Conservation (phyloP, 164 flowering plant species). For the Sextonia rubra region DNA sequence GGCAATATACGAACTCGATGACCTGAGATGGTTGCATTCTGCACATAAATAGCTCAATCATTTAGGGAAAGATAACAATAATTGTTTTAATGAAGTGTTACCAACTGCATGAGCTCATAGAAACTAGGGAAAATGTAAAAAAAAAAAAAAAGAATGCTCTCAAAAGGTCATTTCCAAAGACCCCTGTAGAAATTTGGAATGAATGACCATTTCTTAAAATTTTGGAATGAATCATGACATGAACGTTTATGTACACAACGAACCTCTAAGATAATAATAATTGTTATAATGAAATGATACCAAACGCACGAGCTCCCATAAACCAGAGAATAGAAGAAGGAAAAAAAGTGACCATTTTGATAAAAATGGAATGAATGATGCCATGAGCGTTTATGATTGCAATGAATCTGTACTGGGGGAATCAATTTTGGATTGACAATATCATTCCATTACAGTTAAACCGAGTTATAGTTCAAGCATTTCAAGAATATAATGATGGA, state of each 20-base stretch:
- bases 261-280: no score
- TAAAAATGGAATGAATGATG: no score
- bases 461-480: background rate
- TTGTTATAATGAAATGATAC: no score
- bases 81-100: background rate
- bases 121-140: no score
- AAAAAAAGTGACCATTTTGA: no score
- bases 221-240: no score
- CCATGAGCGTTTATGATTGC: no score
- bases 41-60: background rate
- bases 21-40: conserved; percentile 19
- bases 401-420: background rate
- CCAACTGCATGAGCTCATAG: background rate
- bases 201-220: background rate
- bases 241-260: no score
- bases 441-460: background rate
- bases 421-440: background rate
- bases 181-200: no score
- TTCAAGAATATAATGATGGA: background rate
- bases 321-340: no score
- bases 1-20: conserved; percentile 15
- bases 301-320: no score
- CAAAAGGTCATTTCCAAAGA: background rate
- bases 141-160: background rate
- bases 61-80: background rate